Base-by-base conservation (phyloP, 805 yeast genomes). In the Groenewaldozyma tartarivorans region DNA sequence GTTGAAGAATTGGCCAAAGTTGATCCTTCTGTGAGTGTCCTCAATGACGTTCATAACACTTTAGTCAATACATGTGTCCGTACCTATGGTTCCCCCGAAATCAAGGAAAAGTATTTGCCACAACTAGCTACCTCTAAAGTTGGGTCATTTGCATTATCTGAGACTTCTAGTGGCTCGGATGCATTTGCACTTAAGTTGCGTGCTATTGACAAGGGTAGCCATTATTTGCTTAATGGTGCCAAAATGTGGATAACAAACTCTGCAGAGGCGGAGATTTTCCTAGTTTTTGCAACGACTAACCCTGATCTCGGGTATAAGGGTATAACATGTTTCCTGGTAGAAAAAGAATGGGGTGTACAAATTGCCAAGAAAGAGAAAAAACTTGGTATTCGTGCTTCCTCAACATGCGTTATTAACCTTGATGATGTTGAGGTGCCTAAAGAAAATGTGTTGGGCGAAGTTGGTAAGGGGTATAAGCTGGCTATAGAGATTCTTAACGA, bases 211-310 rank as follows among this genome's bases (percentile, higher is more conserved):
- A 58, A 60, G 44, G 57, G 53, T 27, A 71, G 61, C 45, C 58
- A 55, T 36, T 66, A 61, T 46, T 62, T 63, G 15, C 41, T 66
- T 26, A 55, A 57, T 35, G 71, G 71, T 33, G 57, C 66, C 38
- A 66, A 66, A 47, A 66, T 66, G 71, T 66, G 71, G 71, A 66
- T 66, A 53, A 63, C 71, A 30, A 66, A 66, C 54, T 64, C 71
- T 13, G 53, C 48, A 17, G 71, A 66, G 50, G 71, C 71, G 18
- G 70, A 60, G 24, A 40, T 64, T 11, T 66, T 66, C 45, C 48
- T 66, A 13, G 58, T 66, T 20, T 56, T 66, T 43, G 71, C 71
- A 34, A 66, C 61, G 49, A 48, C 61, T 21, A 69, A 61, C 36
- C 69, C 69, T 16, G 49, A 55, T 38, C 50, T 55, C 52, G 71